These are phyloP conservation scores for Penicillium frequentans DNA, from an alignment of 2,329 filamentous ascomycete genomes.

Conservation along the genomic window DNA sequence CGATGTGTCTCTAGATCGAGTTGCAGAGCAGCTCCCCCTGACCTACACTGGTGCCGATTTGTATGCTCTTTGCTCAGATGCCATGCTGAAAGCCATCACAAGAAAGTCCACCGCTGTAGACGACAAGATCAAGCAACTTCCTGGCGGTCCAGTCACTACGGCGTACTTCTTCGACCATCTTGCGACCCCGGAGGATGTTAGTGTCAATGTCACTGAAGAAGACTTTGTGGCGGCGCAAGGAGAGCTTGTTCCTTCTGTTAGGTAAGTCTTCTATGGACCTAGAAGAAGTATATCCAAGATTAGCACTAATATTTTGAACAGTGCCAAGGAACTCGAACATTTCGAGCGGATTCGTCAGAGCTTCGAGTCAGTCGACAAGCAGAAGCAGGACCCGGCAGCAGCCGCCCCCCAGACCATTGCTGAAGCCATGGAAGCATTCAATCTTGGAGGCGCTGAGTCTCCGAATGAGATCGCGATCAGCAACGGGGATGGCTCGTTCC, in stretches of 20 bases:
- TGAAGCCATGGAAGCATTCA: conserved; percentile 39
- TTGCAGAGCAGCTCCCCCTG: conserved; percentile 80
- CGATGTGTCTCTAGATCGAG: conserved; percentile 69
- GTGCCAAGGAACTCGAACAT: conserved; percentile 84
- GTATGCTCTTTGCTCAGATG: conserved; percentile 94
- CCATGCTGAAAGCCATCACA: conserved; percentile 98
- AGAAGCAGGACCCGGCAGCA: conserved; percentile 36
- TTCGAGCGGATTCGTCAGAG: conserved; percentile 80
- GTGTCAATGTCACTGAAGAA: conserved; percentile 82
- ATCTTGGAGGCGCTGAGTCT: conserved; percentile 17
- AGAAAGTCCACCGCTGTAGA: conserved; percentile 83
- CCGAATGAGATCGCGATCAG: conserved; percentile 22
- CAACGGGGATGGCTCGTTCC: conserved; percentile 25
- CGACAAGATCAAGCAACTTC: conserved; percentile 70
- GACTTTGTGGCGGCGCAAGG: conserved; percentile 80
- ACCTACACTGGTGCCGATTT: conserved; percentile 98
- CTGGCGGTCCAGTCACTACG: conserved; percentile 65
- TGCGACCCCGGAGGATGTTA: conserved; percentile 76
- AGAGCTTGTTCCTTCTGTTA: conserved; percentile 89
- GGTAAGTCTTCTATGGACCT: conserved; percentile 33
- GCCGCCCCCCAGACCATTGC: conserved; percentile 35
- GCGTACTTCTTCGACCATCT: conserved; percentile 96
- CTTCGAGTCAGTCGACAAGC: conserved; percentile 67
- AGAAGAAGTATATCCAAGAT: background rate
- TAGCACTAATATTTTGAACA: conserved; percentile 42